phyloP scores from a whole-genome alignment of 2,329 filamentous ascomycete genomes.

The Amylocarpus encephaloides region DNA sequence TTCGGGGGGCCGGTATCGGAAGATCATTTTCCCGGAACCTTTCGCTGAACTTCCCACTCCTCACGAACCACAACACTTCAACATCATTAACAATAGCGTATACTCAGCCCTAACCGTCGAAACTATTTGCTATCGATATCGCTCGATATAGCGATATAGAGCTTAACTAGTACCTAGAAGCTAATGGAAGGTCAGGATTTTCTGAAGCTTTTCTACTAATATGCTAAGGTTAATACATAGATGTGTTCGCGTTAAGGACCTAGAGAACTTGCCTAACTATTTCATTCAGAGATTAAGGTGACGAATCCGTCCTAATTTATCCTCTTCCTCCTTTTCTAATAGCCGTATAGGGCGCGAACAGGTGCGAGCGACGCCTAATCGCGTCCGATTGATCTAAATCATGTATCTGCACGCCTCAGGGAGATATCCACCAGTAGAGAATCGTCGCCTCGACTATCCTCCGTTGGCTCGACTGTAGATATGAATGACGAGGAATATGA shows the following conservation, averaged over 20 bases:
- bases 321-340: conserved; percentile 2
- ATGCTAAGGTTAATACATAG: conserved; percentile 12
- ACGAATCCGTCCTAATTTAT: not conserved
- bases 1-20: not conserved
- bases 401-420: conserved; percentile 10
- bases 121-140: conserved; percentile 12
- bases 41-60: not conserved
- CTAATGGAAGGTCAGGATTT: conserved; percentile 9
- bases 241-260: conserved; percentile 11
- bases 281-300: conserved; percentile 8
- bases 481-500: conserved; percentile 8
- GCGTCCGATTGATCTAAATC: conserved; percentile 12
- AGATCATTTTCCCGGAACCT: not conserved
- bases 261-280: conserved; percentile 6
- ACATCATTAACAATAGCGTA: conserved; percentile 5
- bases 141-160: conserved; percentile 13
- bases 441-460: not conserved
- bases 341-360: conserved; percentile 8
- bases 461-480: not conserved
- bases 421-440: conserved; percentile 3
- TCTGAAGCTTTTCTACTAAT: not conserved
- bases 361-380: not conserved
- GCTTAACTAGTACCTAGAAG: conserved; percentile 14
- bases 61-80: not conserved
- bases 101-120: conserved; percentile 3